These are phyloP conservation scores for Berberis thunbergii DNA, from an alignment of 164 flowering plant species.

Conservation along the genomic window DNA sequence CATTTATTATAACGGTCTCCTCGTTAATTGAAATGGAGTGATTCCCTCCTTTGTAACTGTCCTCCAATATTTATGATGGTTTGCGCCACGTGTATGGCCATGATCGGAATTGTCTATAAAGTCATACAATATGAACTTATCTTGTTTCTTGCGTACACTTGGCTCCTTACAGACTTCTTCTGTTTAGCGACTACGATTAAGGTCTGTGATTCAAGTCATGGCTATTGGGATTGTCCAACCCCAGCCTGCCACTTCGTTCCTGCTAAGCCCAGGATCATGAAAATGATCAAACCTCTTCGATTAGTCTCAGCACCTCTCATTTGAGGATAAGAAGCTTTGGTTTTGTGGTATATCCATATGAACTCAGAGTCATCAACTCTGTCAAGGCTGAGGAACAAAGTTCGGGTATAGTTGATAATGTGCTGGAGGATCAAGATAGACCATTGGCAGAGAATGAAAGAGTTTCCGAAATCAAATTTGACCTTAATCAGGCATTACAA, in stretches of 20 bases:
- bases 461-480: constrained; percentile 33
- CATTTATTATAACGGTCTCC: too few relatives aligned
- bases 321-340: constrained; percentile 13
- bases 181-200: not conserved
- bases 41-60: too few relatives aligned
- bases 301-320: constrained; percentile 16
- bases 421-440: constrained; percentile 4
- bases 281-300: constrained; percentile 15
- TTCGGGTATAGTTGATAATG: constrained; percentile 25
- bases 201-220: constrained; percentile 21
- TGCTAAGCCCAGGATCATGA: constrained; percentile 17
- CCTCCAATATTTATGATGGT: too few relatives aligned
- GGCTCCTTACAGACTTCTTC: not conserved
- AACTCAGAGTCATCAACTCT: constrained; percentile 21
- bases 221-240: constrained; percentile 38
- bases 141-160: not conserved
- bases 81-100: too few relatives aligned
- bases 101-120: too few relatives aligned
- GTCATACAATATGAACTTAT: too few relatives aligned
- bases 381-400: constrained; percentile 33
- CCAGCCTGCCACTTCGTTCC: constrained; percentile 23
- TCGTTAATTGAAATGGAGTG: too few relatives aligned
- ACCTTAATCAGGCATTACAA: constrained; percentile 42
- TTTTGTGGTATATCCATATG: constrained; percentile 14
- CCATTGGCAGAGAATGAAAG: constrained; percentile 7